Evolutionary conservation across 192 early-diverging fungal species (phyloP).

Genomic region (Entomortierella parvispora): DNA sequence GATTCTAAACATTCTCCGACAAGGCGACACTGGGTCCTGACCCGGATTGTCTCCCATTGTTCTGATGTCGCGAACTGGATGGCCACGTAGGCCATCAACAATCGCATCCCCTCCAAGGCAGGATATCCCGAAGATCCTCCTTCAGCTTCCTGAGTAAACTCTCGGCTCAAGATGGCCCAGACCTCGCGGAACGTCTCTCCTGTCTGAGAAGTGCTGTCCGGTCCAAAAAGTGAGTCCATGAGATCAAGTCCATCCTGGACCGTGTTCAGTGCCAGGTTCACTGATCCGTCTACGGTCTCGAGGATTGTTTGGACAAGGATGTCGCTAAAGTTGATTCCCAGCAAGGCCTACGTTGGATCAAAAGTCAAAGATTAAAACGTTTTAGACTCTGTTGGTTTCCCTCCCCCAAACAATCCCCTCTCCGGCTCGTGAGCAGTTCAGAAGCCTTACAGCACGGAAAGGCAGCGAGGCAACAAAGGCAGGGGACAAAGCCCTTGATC

Average conservation of each 20-base stretch:
- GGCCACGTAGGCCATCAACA: conserved; percentile 57
- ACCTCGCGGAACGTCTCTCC: conserved; percentile 56
- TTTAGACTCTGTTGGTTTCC: not conserved
- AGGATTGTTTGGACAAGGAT: conserved; percentile 44
- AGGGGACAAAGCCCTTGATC: conserved; percentile 11
- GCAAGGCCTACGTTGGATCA: conserved; percentile 14
- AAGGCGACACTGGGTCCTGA: conserved; percentile 18
- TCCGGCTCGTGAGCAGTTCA: too few species aligned
- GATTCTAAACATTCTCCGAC: conserved; percentile 37
- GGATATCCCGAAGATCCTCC: conserved; percentile 24
- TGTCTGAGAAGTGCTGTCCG: conserved; percentile 47
- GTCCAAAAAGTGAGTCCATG: conserved; percentile 54
- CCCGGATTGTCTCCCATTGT: conserved; percentile 40
- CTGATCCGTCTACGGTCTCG: conserved; percentile 48
- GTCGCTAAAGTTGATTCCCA: conserved; percentile 53
- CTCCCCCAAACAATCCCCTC: too few species aligned
- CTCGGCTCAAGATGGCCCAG: conserved; percentile 49
- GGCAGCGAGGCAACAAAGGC: conserved; percentile 44
- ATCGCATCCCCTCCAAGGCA: conserved; percentile 46
- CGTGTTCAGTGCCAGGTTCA: conserved; percentile 47
- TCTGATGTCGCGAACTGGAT: conserved; percentile 55
- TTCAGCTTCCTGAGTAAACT: conserved; percentile 39
- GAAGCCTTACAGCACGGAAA: conserved; percentile 48
- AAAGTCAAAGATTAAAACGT: not conserved
- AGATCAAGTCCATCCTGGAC: conserved; percentile 48